Evolutionary conservation across 805 yeast species (phyloP).

Genomic region (Grigorovia yakushimaensis): DNA sequence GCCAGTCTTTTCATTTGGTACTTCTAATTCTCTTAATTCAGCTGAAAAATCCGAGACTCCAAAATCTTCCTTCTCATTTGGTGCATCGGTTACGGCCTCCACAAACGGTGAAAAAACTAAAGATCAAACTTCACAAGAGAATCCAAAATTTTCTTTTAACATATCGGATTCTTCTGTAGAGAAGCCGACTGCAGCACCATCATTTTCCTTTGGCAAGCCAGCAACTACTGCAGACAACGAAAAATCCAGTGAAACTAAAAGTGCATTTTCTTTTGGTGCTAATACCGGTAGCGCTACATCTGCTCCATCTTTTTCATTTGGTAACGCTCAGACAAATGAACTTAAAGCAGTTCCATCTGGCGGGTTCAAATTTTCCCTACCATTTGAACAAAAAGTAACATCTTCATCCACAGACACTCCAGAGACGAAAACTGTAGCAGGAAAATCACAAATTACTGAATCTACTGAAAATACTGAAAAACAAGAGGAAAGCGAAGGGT

Average conservation of each 20-base stretch:
- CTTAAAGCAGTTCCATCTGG: slow-evolving; percentile 21
- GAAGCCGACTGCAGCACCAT: slow-evolving; percentile 4
- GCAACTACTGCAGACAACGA: slow-evolving; percentile 22
- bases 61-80: slow-evolving; percentile 5
- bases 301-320: slow-evolving; percentile 22
- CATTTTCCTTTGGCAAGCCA: slow-evolving; percentile 12
- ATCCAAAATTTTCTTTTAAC: slow-evolving; percentile 3
- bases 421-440: slow-evolving; percentile 39
- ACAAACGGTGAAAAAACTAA: background rate
- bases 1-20: slow-evolving; percentile 14
- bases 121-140: slow-evolving; percentile 1
- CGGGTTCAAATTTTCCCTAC: slow-evolving; percentile 28
- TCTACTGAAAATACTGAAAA: background rate
- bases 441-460: slow-evolving; percentile 27
- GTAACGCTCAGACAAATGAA: slow-evolving; percentile 8
- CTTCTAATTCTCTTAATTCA: background rate
- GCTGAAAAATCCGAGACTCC: slow-evolving; percentile 1
- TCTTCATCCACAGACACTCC: slow-evolving; percentile 23
- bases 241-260: slow-evolving; percentile 9
- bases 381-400: slow-evolving; percentile 22
- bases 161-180: background rate
- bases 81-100: background rate
- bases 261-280: slow-evolving; percentile 25
- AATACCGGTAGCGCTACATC: slow-evolving; percentile 5
- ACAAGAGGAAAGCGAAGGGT: slow-evolving; percentile 39